These are phyloP conservation scores for Calocybe gangraenosa DNA, from an alignment of 768 basidiomycete species.

Conservation along the genomic window DNA sequence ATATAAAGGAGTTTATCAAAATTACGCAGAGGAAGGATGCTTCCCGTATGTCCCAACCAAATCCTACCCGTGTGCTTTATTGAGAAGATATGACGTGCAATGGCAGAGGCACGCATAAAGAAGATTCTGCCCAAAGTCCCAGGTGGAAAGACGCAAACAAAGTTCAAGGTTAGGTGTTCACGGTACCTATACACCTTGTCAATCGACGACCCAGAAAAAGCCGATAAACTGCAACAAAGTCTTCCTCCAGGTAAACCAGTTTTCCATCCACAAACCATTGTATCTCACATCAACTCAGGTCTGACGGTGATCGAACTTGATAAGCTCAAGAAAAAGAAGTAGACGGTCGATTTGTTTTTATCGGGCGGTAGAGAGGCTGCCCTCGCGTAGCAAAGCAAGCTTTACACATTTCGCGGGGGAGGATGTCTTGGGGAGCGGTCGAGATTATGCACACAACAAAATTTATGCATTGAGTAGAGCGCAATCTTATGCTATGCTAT, in stretches of 20 bases:
- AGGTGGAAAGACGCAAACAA: constrained; percentile 78
- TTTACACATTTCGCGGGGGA: neutral
- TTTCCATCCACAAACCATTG: constrained; percentile 5
- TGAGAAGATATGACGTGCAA: neutral
- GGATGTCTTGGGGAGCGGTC: constrained; percentile 18
- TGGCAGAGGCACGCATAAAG: constrained; percentile 93
- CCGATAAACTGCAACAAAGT: constrained; percentile 93
- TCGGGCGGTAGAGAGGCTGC: constrained; percentile 18
- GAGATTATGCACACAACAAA: constrained; percentile 28
- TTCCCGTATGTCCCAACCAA: constrained; percentile 58
- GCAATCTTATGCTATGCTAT: constrained; percentile 2
- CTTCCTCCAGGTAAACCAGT: constrained; percentile 83
- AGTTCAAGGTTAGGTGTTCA: constrained; percentile 98
- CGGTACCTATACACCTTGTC: constrained; percentile 97
- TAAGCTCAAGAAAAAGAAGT: constrained; percentile 73
- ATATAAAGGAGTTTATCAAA: constrained; percentile 99
- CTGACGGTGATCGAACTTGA: constrained; percentile 70
- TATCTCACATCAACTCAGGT: constrained; percentile 34
- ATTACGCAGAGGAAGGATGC: constrained; percentile 98
- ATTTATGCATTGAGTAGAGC: constrained; percentile 16
- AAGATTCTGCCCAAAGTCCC: constrained; percentile 71
- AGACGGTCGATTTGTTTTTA: constrained; percentile 24
- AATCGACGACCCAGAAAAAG: constrained; percentile 95
- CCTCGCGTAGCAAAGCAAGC: neutral
- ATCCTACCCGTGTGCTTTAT: neutral